These are phyloP conservation scores for Gossypium bickii DNA, from an alignment of 345 rosid genomes.

Conservation along the genomic window DNA sequence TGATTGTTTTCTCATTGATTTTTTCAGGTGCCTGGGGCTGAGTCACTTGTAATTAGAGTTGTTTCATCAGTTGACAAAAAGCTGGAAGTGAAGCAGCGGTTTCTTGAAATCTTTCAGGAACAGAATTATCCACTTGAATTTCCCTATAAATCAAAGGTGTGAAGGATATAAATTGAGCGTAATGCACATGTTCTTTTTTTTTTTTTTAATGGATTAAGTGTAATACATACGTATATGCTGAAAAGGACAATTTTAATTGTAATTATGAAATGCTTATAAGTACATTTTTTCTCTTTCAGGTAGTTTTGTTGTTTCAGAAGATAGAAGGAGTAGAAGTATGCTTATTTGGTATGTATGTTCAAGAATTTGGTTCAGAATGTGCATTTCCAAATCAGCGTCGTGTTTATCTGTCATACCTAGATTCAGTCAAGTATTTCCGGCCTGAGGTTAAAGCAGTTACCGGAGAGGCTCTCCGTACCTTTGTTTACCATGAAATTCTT, in stretches of 20 bases:
- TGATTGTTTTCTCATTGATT: conserved; percentile 16
- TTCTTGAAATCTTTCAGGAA: conserved; percentile 87
- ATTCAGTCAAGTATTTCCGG: conserved; percentile 96
- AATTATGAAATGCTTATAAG: conserved; percentile 9
- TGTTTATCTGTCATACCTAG: conserved; percentile 94
- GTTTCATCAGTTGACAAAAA: conserved; percentile 99
- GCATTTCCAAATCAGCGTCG: conserved; percentile 94
- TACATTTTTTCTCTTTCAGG: conserved; percentile 46
- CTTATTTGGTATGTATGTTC: conserved; percentile 97
- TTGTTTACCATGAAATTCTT: conserved; percentile 97
- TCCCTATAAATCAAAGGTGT: conserved; percentile 94
- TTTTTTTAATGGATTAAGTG: background rate
- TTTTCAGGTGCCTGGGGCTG: conserved; percentile 86
- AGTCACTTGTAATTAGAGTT: conserved; percentile 91
- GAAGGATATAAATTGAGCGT: conserved; percentile 11
- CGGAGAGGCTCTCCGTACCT: conserved; percentile 97
- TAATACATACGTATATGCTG: background rate
- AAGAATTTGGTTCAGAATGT: conserved; percentile 95
- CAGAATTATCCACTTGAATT: conserved; percentile 87
- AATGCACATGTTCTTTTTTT: background rate
- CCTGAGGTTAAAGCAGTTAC: conserved; percentile 85
- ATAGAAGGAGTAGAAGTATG: conserved; percentile 99
- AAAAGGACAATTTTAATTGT: conserved; percentile 7
- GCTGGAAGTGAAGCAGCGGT: conserved; percentile 93
- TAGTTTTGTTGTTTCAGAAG: conserved; percentile 88